phyloP scores from a whole-genome alignment of 73 alveolate genomes.

The Blepharisma stoltei region DNA sequence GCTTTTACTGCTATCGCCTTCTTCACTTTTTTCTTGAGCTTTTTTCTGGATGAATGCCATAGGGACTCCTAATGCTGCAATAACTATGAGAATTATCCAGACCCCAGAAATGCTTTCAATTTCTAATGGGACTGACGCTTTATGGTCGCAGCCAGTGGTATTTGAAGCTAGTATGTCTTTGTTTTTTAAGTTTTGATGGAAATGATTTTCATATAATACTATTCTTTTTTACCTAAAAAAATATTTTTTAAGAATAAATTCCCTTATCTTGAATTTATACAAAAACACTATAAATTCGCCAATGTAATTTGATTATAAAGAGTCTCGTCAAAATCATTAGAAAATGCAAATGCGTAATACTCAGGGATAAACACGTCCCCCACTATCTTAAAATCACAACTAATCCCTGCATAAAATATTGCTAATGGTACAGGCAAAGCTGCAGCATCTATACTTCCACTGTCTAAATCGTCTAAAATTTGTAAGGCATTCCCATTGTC shows the following conservation, averaged over 20 bases:
- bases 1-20: background rate
- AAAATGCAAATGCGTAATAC: background rate
- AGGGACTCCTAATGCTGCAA: background rate
- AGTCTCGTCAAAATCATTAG: background rate
- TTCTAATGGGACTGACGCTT: background rate
- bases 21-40: background rate
- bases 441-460: conserved; percentile 16
- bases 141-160: background rate
- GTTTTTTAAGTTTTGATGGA: background rate
- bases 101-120: background rate
- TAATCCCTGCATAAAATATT: background rate
- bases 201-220: background rate
- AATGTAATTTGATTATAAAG: background rate
- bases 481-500: background rate
- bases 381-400: background rate
- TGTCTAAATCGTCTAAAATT: background rate
- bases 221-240: too few relatives aligned
- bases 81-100: background rate
- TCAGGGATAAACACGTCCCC: conserved; percentile 1
- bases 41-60: background rate
- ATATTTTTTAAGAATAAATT: too few relatives aligned
- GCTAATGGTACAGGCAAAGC: conserved; percentile 14
- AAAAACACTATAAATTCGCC: too few relatives aligned
- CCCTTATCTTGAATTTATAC: too few relatives aligned
- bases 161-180: background rate